These are phyloP conservation scores for Cladophialophora bantiana DNA, from an alignment of 2,329 filamentous ascomycete genomes.

Conservation along the genomic window DNA sequence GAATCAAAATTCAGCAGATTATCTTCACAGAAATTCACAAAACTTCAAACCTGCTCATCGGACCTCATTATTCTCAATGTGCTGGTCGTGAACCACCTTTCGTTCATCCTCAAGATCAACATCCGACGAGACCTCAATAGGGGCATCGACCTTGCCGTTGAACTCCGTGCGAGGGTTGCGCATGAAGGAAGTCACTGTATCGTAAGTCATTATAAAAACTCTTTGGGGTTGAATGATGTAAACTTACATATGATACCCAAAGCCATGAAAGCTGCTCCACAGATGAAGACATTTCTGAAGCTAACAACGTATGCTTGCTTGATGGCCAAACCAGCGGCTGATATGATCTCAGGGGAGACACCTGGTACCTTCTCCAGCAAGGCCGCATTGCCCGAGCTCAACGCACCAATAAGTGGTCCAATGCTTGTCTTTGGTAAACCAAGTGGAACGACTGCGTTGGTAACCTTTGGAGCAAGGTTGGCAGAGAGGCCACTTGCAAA, in stretches of 20 bases:
- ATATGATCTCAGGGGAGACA: slow-evolving; percentile 21
- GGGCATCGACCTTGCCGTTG: slow-evolving; percentile 25
- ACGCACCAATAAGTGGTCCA: slow-evolving; percentile 21
- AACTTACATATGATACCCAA: slow-evolving; percentile 5
- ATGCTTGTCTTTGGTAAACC: slow-evolving; percentile 14
- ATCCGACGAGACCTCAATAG: slow-evolving; percentile 21
- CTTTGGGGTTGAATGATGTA: no score
- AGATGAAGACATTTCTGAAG: slow-evolving; percentile 25
- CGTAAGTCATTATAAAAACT: no score
- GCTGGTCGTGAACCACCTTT: slow-evolving; percentile 9
- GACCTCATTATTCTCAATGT: slow-evolving; percentile 18
- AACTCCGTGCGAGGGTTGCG: slow-evolving; percentile 23
- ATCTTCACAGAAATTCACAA: no score
- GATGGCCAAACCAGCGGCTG: slow-evolving; percentile 21
- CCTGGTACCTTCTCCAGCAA: slow-evolving; percentile 13
- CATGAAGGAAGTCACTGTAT: slow-evolving; percentile 20
- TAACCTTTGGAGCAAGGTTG: slow-evolving; percentile 23
- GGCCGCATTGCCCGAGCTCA: slow-evolving; percentile 6
- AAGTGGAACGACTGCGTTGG: slow-evolving; percentile 19
- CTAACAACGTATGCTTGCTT: slow-evolving; percentile 16
- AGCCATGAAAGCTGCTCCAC: slow-evolving; percentile 20
- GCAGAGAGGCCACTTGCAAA: slow-evolving; percentile 10
- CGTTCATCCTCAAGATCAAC: slow-evolving; percentile 16
- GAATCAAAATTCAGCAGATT: no score
- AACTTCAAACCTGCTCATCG: no score